These are phyloP conservation scores for Candida tammaniensis DNA, from an alignment of 805 yeast genomes.

Conservation along the genomic window DNA sequence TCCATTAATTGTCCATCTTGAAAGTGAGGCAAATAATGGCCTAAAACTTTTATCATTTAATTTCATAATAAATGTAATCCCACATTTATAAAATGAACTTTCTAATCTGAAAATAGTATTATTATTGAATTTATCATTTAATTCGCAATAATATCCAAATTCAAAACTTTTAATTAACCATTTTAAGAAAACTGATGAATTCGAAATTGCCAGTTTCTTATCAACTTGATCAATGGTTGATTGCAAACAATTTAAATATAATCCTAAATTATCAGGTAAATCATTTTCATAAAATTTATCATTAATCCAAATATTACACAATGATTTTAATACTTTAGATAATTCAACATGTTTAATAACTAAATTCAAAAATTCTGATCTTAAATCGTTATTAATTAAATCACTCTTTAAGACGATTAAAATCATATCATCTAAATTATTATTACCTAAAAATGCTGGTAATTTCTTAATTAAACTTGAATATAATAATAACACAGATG, in stretches of 20 bases:
- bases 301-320: constrained; percentile 60
- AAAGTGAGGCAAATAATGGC: constrained; percentile 82
- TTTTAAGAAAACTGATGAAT: constrained; percentile 63
- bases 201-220: constrained; percentile 71
- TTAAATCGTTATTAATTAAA: constrained; percentile 56
- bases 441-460: constrained; percentile 72
- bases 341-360: constrained; percentile 67
- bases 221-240: constrained; percentile 62
- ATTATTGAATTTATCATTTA: constrained; percentile 46
- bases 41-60: constrained; percentile 91
- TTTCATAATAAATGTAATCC: constrained; percentile 77
- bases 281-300: constrained; percentile 30
- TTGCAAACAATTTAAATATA: constrained; percentile 68
- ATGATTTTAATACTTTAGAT: constrained; percentile 56
- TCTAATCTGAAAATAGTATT: constrained; percentile 82
- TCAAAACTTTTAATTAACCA: constrained; percentile 72
- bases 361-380: constrained; percentile 59
- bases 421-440: constrained; percentile 64
- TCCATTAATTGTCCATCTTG: constrained; percentile 90
- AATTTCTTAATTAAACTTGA: constrained; percentile 76
- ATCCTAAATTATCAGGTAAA: constrained; percentile 49
- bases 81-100: constrained; percentile 68
- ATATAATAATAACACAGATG: constrained; percentile 67
- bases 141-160: constrained; percentile 48
- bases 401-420: constrained; percentile 55